These are phyloP conservation scores for Poteriospumella lacustris DNA, from an alignment of 108 stramenopile genomes.

Conservation along the genomic window DNA sequence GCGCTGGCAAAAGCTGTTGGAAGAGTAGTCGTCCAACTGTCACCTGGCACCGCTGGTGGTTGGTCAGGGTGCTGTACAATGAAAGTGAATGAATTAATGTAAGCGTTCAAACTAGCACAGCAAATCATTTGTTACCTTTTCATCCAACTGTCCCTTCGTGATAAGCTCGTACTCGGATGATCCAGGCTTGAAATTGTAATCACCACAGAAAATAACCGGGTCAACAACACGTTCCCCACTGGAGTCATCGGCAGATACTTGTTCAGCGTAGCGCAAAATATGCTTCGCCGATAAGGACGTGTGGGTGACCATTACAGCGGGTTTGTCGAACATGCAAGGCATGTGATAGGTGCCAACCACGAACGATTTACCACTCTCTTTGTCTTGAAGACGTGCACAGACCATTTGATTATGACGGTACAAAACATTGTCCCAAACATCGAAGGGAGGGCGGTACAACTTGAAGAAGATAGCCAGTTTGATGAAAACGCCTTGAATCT, in stretches of 20 bases:
- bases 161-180: constrained; percentile 73
- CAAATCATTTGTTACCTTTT: constrained; percentile 43
- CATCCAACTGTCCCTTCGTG: constrained; percentile 67
- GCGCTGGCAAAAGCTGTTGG: constrained; percentile 23
- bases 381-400: constrained; percentile 58
- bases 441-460: constrained; percentile 30
- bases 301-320: constrained; percentile 76
- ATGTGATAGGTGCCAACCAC: constrained; percentile 88
- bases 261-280: constrained; percentile 36
- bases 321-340: constrained; percentile 85
- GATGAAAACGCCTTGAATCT: background rate
- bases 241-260: too few species aligned
- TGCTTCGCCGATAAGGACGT: constrained; percentile 61
- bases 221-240: too few species aligned
- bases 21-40: constrained; percentile 19
- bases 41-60: constrained; percentile 3
- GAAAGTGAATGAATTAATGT: constrained; percentile 35
- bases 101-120: constrained; percentile 7
- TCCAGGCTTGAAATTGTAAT: constrained; percentile 78
- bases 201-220: constrained; percentile 48
- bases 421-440: constrained; percentile 70
- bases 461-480: constrained; percentile 4
- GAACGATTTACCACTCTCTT: constrained; percentile 45
- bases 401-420: constrained; percentile 66
- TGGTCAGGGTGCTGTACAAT: background rate